Base-by-base conservation (phyloP, 306 rosid species). In the Castanea crenata region DNA sequence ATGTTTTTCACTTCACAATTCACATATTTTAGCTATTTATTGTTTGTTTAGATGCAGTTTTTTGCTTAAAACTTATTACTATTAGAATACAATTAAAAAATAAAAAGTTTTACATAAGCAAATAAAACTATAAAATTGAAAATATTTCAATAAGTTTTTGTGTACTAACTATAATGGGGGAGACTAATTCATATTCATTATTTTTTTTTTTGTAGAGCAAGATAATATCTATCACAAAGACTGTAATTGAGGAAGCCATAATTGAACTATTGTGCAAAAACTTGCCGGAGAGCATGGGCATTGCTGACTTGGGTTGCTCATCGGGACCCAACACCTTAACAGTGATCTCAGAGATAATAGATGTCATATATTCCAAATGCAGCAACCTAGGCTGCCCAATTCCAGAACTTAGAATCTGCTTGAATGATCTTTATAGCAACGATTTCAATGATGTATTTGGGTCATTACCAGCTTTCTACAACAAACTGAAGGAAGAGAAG, bases 221-320 rank as follows among this genome's bases (percentile, higher is more conserved):
- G 35, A 91, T 90, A 20, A 56, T 88, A 41, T 79, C 90, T 0
- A 64, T 84, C 18, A 75, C 81, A 63, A 80, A 65, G 81, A 62
- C 78, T 27, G 77, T 91, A n/a, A 81, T 51, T 0, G 71, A 70
- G 64, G 86, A 83, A 74, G 93, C 92, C 13, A 74, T 94, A 4
- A 54, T 52, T 19, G 4, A 87, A 68, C 25, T 82, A 1, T 6
- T 91, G 58, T 5, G 69, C n/a, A 72, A 82, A 55, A 76, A 31
- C 14, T 21, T 51, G 55, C 81, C 81, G 1, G 76, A 64, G 75
- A 92, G 86, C 84, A 83, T 94, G 79, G 83, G 85, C 27, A 88
- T 94, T 21, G 99, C 91, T 0, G 99, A 94, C 68, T 85, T 94
- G 61, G 99, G 99, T 10, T 92, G 99, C 52, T 91, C 97, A 19